phyloP scores from a whole-genome alignment of 306 rosid genomes.

The Vigna mungo region DNA sequence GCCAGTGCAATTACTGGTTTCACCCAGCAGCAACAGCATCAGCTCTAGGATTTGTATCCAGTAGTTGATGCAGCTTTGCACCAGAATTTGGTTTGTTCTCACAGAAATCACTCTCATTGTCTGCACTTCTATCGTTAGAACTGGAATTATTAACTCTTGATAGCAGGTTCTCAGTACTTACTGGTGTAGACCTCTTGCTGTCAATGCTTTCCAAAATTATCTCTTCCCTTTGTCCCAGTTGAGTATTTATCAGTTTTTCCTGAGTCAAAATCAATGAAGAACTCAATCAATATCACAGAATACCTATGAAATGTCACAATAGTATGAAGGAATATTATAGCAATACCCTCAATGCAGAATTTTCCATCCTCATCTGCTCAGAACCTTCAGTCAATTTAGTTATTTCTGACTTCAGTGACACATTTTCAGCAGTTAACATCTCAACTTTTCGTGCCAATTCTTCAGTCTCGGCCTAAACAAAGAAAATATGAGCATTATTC shows the following conservation, averaged over 20 bases:
- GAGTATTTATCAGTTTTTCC: slow-evolving; percentile 76
- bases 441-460: slow-evolving; percentile 82
- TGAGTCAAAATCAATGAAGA: slow-evolving; percentile 43
- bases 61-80: slow-evolving; percentile 88
- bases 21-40: slow-evolving; percentile 92
- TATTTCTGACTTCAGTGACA: slow-evolving; percentile 70
- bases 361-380: slow-evolving; percentile 75
- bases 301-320: neutral
- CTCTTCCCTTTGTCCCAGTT: slow-evolving; percentile 63
- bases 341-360: slow-evolving; percentile 68
- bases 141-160: slow-evolving; percentile 74
- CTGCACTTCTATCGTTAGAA: slow-evolving; percentile 59
- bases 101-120: slow-evolving; percentile 64
- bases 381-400: slow-evolving; percentile 68
- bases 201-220: slow-evolving; percentile 56
- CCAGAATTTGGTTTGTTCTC: slow-evolving; percentile 75
- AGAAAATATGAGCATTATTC: slow-evolving; percentile 34
- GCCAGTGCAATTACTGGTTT: slow-evolving; percentile 47
- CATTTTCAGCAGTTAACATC: slow-evolving; percentile 64
- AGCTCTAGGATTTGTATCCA: slow-evolving; percentile 79
- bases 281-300: slow-evolving; percentile 32
- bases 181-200: slow-evolving; percentile 61
- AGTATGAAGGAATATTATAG: neutral
- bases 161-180: slow-evolving; percentile 74
- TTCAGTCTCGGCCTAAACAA: slow-evolving; percentile 83